phyloP scores from a whole-genome alignment of 176 grass and related monocot genomes.

The Ananas comosus region DNA sequence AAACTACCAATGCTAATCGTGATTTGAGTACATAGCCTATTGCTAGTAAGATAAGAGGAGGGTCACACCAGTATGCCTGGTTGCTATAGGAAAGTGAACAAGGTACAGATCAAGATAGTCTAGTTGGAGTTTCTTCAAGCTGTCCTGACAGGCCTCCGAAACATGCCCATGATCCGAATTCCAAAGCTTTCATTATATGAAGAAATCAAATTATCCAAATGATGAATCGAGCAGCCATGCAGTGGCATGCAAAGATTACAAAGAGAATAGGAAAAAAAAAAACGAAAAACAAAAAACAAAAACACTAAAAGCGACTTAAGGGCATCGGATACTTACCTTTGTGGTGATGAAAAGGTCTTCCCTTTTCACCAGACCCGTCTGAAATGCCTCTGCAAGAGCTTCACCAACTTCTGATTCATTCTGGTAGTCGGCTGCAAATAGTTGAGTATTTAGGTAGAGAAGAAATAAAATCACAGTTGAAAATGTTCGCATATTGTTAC shows the following conservation, averaged over 20 bases:
- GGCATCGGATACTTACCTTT: constrained; percentile 34
- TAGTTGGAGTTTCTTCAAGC: constrained; percentile 67
- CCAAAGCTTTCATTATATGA: constrained; percentile 39
- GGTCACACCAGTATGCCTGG: constrained; percentile 52
- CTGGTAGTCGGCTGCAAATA: constrained; percentile 62
- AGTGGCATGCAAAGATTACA: no score
- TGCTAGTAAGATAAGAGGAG: constrained; percentile 3
- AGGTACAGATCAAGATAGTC: constrained; percentile 87
- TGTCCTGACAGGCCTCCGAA: constrained; percentile 62
- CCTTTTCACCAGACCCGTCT: constrained; percentile 66
- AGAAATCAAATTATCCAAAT: background rate
- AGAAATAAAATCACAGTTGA: background rate
- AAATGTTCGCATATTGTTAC: background rate
- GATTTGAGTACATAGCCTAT: background rate
- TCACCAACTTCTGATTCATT: constrained; percentile 85
- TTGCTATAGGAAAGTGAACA: constrained; percentile 75
- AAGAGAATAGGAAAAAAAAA: background rate
- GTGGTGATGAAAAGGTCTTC: constrained; percentile 91
- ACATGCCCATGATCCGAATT: constrained; percentile 88
- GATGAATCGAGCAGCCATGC: background rate
- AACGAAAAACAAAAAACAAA: background rate
- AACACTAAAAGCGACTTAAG: background rate
- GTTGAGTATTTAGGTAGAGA: background rate
- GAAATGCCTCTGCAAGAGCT: constrained; percentile 68
- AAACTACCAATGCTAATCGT: background rate